Base-by-base conservation (phyloP, 768 basidiomycete genomes). In the Floccularia luteovirens region DNA sequence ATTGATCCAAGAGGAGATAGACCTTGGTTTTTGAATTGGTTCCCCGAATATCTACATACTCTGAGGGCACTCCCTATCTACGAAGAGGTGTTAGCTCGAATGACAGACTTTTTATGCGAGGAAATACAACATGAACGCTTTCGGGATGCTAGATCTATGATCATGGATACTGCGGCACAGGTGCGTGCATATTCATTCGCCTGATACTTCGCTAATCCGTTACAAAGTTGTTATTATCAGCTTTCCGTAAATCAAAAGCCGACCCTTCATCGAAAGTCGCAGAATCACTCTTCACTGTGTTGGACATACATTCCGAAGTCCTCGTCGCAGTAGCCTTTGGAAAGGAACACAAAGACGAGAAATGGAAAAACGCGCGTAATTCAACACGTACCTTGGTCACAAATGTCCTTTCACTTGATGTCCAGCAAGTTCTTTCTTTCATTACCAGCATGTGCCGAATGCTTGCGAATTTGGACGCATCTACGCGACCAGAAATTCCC, bases 91-190 rank as follows among this genome's bases (percentile, higher is more conserved):
- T 62, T 93, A 23, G 82, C 82, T 5, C 82, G 77, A 54, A 69
- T 84, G 25, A 62, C 78, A 11, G 77, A 79, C 45, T 82, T 88
- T 44, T 68, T 91, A 38, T 85, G 82, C 55, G 87, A 86, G 53
- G 81, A 88, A 47, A 59, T 87, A 14, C 90, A 92, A 53, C 87
- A 90, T 47, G 75, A 80, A 42, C 72, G 85, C 3, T 84, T 87
- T 53, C 58, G 66, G 36, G 62, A 67, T 19, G 61, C 74, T 16
- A 72, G 82, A 12, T 78, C 86, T 1, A 59, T 62, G 17, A 72
- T 79, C 13, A 75, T 90, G 61, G 54, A 66, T 20, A 63, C 72
- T 22, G 81, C 82, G 2, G 60, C 78, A 32, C 67, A 71, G 48
- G 92, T 90, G 53, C 61, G 83, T 64, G 14, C 8, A 8, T 20